Percentiles rank a stretch among this genome's conserved stretches.
These are phyloP conservation scores for Phytopythium delawarense DNA, from an alignment of 352 stramenopile genomes.

Conservation along the genomic window DNA sequence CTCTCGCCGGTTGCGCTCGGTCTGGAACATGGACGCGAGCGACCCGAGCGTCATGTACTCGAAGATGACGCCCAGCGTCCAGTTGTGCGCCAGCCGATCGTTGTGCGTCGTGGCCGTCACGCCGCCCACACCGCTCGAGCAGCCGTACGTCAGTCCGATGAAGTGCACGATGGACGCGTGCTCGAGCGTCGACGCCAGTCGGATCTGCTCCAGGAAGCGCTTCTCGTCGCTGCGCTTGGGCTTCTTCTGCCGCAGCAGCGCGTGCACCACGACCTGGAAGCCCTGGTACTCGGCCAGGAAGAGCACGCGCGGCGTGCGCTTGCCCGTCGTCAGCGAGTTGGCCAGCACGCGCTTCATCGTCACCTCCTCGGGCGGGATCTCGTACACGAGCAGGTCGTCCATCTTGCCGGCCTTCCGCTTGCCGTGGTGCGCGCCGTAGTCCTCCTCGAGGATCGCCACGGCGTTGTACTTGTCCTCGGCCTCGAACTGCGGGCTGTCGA, in stretches of 20 bases:
- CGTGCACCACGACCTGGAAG: slow-evolving; percentile 65
- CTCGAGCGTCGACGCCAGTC: slow-evolving; percentile 51
- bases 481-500: slow-evolving; percentile 32
- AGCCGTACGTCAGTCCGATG: slow-evolving; percentile 66
- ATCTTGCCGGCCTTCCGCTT: slow-evolving; percentile 43
- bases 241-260: slow-evolving; percentile 50
- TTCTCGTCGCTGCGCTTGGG: slow-evolving; percentile 30
- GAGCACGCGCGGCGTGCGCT: slow-evolving; percentile 24
- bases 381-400: slow-evolving; percentile 70
- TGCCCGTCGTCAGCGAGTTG: slow-evolving; percentile 10
- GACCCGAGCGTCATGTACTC: slow-evolving; percentile 74
- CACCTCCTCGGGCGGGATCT: slow-evolving; percentile 72
- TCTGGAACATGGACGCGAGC: slow-evolving; percentile 51
- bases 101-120: slow-evolving; percentile 20
- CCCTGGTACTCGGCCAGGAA: slow-evolving; percentile 67
- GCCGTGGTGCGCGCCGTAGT: slow-evolving; percentile 15
- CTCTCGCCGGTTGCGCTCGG: slow-evolving; percentile 51
- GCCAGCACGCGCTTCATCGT: slow-evolving; percentile 33
- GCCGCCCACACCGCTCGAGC: slow-evolving; percentile 27
- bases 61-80: slow-evolving; percentile 68
- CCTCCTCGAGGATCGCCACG: slow-evolving; percentile 65
- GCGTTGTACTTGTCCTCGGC: slow-evolving; percentile 36
- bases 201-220: slow-evolving; percentile 65
- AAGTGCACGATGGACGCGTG: slow-evolving; percentile 76
- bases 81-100: slow-evolving; percentile 32